phyloP scores from a whole-genome alignment of 2,329 filamentous ascomycete species.

The Neofusicoccum laricinum region DNA sequence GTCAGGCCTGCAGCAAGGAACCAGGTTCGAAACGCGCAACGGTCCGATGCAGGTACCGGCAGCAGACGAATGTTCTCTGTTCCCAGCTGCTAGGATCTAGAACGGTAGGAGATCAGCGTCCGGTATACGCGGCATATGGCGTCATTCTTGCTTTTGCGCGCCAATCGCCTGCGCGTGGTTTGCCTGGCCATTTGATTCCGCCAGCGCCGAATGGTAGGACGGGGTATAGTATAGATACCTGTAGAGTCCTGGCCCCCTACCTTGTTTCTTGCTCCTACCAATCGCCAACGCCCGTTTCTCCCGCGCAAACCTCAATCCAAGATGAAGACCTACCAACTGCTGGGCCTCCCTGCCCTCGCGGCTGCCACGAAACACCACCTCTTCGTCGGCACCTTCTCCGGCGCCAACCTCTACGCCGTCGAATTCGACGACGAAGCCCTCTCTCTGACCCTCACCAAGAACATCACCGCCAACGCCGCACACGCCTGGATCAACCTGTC shows the following conservation, averaged over 20 bases:
- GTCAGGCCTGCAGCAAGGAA: neutral
- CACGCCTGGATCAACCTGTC: conserved; percentile 16
- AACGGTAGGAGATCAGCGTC: neutral
- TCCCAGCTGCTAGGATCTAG: neutral
- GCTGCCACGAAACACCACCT: conserved; percentile 12
- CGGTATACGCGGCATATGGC: conserved; percentile 4
- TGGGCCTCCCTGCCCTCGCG: neutral
- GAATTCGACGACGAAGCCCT: conserved; percentile 12
- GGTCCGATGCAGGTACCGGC: neutral
- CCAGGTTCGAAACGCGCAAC: neutral
- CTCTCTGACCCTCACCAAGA: conserved; percentile 10
- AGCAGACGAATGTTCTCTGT: neutral
- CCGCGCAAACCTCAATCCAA: neutral
- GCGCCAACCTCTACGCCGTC: conserved; percentile 11
- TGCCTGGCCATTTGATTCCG: neutral
- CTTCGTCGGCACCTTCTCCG: conserved; percentile 15
- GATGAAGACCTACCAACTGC: neutral
- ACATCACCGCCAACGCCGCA: conserved; percentile 11
- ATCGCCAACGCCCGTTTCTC: neutral
- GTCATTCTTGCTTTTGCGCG: neutral
- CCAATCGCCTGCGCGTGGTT: neutral
- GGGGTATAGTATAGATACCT: neutral
- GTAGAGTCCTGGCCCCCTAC: neutral
- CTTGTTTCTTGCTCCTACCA: neutral
- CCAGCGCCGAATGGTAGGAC: neutral